These are phyloP conservation scores for Talaromyces sp. DNA, from an alignment of 2,329 filamentous ascomycete species.

Conservation along the genomic window DNA sequence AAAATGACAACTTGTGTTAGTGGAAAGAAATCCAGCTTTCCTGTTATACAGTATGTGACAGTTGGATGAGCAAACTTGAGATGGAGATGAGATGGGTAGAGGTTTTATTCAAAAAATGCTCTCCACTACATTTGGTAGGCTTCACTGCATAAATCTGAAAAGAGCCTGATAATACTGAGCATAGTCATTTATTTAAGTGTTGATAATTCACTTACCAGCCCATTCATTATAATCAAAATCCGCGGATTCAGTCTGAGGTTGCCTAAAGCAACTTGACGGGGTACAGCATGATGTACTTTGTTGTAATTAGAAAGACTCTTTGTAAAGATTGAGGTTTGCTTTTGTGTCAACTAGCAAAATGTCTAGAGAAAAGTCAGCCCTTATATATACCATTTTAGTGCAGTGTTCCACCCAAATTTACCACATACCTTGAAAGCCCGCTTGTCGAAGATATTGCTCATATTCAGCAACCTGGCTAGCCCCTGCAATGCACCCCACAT, in stretches of 20 bases:
- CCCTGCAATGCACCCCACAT: conserved; percentile 60
- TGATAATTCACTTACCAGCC: conserved; percentile 43
- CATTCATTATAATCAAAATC: conserved; percentile 50
- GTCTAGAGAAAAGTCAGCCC: conserved; percentile 1
- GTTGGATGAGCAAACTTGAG: background rate
- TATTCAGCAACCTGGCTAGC: conserved; percentile 55
- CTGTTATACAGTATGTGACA: background rate
- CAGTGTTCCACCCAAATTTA: background rate
- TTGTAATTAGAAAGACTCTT: conserved; percentile 4
- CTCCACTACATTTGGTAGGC: background rate
- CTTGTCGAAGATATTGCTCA: conserved; percentile 48
- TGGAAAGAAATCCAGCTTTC: too few species aligned
- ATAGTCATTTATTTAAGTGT: background rate
- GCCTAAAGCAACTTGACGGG: background rate
- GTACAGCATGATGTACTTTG: conserved; percentile 24
- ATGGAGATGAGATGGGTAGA: background rate
- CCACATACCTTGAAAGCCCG: conserved; percentile 54
- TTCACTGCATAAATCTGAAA: conserved; percentile 54
- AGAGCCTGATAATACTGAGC: conserved; percentile 35
- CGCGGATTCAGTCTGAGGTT: conserved; percentile 20
- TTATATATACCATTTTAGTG: background rate
- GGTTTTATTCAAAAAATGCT: background rate
- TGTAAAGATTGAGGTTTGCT: conserved; percentile 10
- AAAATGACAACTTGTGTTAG: too few species aligned
- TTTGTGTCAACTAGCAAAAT: conserved; percentile 9